Conservation (phyloP, 2,329 filamentous ascomycete species). For the Exophiala sp. region DNA sequence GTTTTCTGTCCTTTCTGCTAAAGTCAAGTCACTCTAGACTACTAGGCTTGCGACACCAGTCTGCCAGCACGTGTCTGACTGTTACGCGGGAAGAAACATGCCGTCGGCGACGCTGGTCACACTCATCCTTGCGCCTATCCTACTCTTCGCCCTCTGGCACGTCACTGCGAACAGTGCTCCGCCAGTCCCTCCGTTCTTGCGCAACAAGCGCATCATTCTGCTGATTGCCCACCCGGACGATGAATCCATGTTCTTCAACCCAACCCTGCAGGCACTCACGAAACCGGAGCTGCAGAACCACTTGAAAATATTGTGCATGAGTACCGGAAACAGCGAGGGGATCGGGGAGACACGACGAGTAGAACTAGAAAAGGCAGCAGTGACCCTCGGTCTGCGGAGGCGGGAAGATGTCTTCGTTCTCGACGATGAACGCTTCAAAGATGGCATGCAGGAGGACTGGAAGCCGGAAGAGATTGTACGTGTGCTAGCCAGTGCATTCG, state of each 20-base stretch:
- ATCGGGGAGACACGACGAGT: constrained; percentile 74
- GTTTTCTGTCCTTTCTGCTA: too few relatives aligned
- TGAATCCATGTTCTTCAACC: constrained; percentile 99
- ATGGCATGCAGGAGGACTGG: constrained; percentile 82
- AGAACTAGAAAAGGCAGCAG: constrained; percentile 75
- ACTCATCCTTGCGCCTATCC: constrained; percentile 19
- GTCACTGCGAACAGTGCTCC: constrained; percentile 33
- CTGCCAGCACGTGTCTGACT: background rate
- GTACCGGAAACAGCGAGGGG: constrained; percentile 79
- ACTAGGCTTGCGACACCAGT: background rate
- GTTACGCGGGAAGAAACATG: constrained; percentile 1
- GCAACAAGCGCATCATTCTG: constrained; percentile 80
- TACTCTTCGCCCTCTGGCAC: constrained; percentile 28
- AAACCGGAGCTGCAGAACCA: constrained; percentile 75
- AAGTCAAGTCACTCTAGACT: too few relatives aligned
- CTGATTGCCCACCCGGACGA: constrained; percentile 97
- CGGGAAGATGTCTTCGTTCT: constrained; percentile 80
- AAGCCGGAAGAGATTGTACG: constrained; percentile 61
- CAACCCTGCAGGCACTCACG: constrained; percentile 78
- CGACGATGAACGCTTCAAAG: constrained; percentile 71
- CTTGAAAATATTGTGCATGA: constrained; percentile 88
- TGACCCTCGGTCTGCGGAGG: constrained; percentile 65
- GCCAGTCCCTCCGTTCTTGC: constrained; percentile 54
- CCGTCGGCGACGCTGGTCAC: constrained; percentile 14
- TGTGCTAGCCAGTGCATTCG: constrained; percentile 68